phyloP scores from a whole-genome alignment of 345 rosid genomes.

The Murraya paniculata region DNA sequence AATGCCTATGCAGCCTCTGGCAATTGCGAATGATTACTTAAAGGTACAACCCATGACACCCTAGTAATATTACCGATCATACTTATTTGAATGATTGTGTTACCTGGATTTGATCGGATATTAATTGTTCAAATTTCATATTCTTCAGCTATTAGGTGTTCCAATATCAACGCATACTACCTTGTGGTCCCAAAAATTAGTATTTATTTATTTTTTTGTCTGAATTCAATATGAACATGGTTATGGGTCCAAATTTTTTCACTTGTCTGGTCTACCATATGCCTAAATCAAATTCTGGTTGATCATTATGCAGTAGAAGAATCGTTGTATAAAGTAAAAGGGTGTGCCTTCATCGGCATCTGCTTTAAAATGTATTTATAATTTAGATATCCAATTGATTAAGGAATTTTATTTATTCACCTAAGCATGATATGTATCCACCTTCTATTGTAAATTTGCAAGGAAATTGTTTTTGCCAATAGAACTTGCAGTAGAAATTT shows the following conservation, averaged over 20 bases:
- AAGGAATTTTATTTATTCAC: neutral
- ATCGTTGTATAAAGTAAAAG: too few species aligned
- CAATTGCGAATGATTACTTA: constrained; percentile 22
- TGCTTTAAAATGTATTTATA: neutral
- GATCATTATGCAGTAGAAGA: neutral
- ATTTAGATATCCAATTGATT: neutral
- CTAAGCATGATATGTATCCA: neutral
- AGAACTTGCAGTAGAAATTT: too few species aligned
- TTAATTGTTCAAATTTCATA: neutral
- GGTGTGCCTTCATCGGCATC: neutral
- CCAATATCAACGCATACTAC: neutral
- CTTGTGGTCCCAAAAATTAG: neutral
- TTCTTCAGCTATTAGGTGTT: neutral
- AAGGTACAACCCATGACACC: constrained; percentile 21
- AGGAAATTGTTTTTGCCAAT: neutral
- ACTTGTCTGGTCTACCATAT: neutral
- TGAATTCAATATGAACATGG: neutral
- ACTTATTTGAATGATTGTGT: neutral
- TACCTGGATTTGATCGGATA: neutral
- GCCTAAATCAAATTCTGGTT: too few species aligned
- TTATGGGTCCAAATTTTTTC: neutral
- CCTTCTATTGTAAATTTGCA: neutral
- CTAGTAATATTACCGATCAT: neutral
- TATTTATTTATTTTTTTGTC: neutral
- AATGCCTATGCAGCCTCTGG: constrained; percentile 27